phyloP scores from a whole-genome alignment of 768 basidiomycete genomes.

The Omphalotus guepiniiformis region DNA sequence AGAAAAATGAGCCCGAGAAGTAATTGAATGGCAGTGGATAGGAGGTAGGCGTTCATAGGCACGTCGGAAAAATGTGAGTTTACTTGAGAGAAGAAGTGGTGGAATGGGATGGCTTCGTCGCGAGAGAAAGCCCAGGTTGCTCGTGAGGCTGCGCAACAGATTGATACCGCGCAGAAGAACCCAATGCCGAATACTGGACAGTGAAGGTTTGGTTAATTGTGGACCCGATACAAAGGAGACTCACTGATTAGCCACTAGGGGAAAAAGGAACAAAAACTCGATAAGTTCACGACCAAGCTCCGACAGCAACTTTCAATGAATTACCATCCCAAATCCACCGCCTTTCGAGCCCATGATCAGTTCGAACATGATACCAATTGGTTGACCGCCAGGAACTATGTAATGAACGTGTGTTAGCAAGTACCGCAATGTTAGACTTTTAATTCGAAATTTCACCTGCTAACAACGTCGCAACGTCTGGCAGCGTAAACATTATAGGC shows the following conservation, averaged over 20 bases:
- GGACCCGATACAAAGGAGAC: constrained; percentile 12
- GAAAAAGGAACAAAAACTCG: not conserved
- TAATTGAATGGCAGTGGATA: constrained; percentile 54
- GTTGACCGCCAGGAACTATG: constrained; percentile 56
- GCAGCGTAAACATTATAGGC: constrained; percentile 62
- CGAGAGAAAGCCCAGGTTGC: constrained; percentile 71
- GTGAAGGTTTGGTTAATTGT: constrained; percentile 7
- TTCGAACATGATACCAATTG: constrained; percentile 59
- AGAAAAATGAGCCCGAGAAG: constrained; percentile 62
- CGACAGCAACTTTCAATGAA: constrained; percentile 10
- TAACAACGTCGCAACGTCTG: constrained; percentile 49
- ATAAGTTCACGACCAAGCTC: constrained; percentile 4
- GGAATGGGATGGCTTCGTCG: constrained; percentile 60
- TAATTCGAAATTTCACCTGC: constrained; percentile 31
- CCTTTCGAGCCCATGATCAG: constrained; percentile 56
- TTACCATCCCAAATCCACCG: constrained; percentile 60
- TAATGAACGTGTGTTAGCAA: not conserved
- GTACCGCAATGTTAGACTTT: not conserved
- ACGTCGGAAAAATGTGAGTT: constrained; percentile 36
- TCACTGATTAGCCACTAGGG: constrained; percentile 39
- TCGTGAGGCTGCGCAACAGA: constrained; percentile 62
- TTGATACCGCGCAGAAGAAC: constrained; percentile 63
- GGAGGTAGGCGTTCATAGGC: constrained; percentile 55
- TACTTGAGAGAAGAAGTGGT: constrained; percentile 43
- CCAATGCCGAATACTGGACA: constrained; percentile 47